Conservation (phyloP, 352 stramenopile genomes). For the Detonula confervacea region DNA sequence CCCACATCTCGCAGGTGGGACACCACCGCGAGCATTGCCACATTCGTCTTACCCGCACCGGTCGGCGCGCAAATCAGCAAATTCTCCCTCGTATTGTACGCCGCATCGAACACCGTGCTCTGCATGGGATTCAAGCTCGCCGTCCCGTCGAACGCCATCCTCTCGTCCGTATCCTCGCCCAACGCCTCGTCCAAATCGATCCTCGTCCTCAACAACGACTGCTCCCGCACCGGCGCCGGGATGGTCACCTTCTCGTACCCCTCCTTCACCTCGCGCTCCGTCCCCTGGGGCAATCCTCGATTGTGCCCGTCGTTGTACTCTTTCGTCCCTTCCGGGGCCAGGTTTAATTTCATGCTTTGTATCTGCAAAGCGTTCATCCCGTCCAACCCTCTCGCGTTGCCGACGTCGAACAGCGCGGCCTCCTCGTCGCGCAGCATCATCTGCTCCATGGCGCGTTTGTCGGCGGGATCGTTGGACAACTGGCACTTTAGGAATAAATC, state of each 20-base stretch:
- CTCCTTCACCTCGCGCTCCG: constrained; percentile 78
- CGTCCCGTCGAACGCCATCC: constrained; percentile 84
- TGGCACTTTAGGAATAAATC: constrained; percentile 29
- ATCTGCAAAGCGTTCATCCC: constrained; percentile 52
- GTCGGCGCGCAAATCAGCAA: constrained; percentile 90
- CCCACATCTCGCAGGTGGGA: constrained; percentile 87
- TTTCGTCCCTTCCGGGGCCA: constrained; percentile 72
- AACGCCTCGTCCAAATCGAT: constrained; percentile 78
- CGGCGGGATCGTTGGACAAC: neutral
- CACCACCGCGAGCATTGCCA: constrained; percentile 97
- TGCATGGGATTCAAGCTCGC: constrained; percentile 96
- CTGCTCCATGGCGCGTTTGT: constrained; percentile 39
- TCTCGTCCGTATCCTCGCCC: constrained; percentile 58
- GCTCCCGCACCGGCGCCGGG: constrained; percentile 69
- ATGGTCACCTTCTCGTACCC: constrained; percentile 86
- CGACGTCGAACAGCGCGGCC: constrained; percentile 26
- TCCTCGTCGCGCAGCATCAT: constrained; percentile 41
- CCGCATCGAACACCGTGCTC: constrained; percentile 95
- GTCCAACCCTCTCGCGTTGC: constrained; percentile 30
- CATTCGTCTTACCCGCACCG: constrained; percentile 98
- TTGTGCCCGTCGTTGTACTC: constrained; percentile 59
- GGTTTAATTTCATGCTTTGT: constrained; percentile 36
- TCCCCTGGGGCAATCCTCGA: constrained; percentile 68
- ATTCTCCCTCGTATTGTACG: constrained; percentile 97
- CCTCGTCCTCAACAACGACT: constrained; percentile 49